Evolutionary conservation across 768 basidiomycete species (phyloP).

Genomic region (Leccinum aurantiacum): DNA sequence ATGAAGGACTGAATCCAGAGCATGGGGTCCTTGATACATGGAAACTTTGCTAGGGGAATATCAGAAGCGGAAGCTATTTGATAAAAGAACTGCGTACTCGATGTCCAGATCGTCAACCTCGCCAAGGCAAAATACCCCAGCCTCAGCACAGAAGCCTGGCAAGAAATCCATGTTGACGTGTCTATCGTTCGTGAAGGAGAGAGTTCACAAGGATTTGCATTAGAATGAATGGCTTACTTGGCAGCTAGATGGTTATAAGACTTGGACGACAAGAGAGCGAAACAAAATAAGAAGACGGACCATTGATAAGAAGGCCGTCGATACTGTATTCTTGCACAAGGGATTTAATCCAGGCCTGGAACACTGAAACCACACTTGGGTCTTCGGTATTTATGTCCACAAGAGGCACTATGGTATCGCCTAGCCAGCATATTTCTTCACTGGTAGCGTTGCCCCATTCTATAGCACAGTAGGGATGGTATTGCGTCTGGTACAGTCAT

Average conservation of each 20-base stretch:
- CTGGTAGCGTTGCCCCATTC: slow-evolving; percentile 69
- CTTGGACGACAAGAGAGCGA: not conserved
- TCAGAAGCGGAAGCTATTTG: slow-evolving; percentile 15
- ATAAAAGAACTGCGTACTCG: slow-evolving; percentile 36
- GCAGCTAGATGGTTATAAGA: slow-evolving; percentile 40
- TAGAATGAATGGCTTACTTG: slow-evolving; percentile 24
- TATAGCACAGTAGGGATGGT: slow-evolving; percentile 78
- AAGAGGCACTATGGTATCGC: slow-evolving; percentile 69
- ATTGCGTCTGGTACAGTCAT: slow-evolving; percentile 48
- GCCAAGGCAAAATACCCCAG: slow-evolving; percentile 84
- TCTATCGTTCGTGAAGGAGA: slow-evolving; percentile 27
- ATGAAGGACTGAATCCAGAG: slow-evolving; percentile 64
- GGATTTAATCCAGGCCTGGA: slow-evolving; percentile 65
- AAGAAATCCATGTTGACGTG: slow-evolving; percentile 78
- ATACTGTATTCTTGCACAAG: slow-evolving; percentile 72
- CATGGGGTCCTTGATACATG: slow-evolving; percentile 30
- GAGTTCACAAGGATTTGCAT: not conserved
- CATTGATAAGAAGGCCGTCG: slow-evolving; percentile 88
- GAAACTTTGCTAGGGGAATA: slow-evolving; percentile 37
- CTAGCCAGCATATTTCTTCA: slow-evolving; percentile 81
- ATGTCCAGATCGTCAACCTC: slow-evolving; percentile 39
- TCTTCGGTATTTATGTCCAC: slow-evolving; percentile 80
- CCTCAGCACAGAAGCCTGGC: slow-evolving; percentile 69
- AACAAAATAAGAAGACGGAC: slow-evolving; percentile 23
- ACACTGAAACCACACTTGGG: slow-evolving; percentile 57